These are phyloP conservation scores for Thelonectria discophora DNA, from an alignment of 2,329 filamentous ascomycete genomes.

Conservation along the genomic window DNA sequence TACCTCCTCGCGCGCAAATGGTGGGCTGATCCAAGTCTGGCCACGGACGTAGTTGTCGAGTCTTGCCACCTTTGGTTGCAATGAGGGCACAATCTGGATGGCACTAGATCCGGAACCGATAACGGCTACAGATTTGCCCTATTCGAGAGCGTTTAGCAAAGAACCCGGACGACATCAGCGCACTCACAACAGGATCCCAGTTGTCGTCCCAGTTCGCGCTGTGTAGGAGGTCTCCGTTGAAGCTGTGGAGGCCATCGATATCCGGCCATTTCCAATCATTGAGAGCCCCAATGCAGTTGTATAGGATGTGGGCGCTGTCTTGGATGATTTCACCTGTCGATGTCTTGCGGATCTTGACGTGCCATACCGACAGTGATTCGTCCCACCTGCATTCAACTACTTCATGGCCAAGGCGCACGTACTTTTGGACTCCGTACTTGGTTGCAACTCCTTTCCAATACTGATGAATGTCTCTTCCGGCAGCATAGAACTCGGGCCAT, in stretches of 20 bases:
- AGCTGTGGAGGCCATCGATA: conserved; percentile 1
- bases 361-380: neutral
- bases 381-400: neutral
- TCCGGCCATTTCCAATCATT: conserved; percentile 18
- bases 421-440: conserved; percentile 55
- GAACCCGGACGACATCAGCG: neutral
- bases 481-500: conserved; percentile 66
- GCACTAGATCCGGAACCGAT: conserved; percentile 11
- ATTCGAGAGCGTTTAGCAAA: neutral
- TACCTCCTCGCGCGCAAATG: neutral
- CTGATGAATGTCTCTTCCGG: conserved; percentile 61
- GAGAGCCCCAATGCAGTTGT: conserved; percentile 7
- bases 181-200: neutral
- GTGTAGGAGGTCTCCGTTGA: conserved; percentile 7
- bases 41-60: neutral
- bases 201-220: conserved; percentile 8
- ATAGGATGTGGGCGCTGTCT: neutral
- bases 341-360: neutral
- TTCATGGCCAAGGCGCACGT: conserved; percentile 49
- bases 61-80: neutral
- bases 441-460: conserved; percentile 59
- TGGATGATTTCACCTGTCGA: neutral
- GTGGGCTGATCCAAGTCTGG: neutral
- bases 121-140: conserved; percentile 8
- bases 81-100: conserved; percentile 8